Percentiles rank a stretch among this genome's conserved stretches.
These are phyloP conservation scores for Notholithocarpus densiflorus DNA, from an alignment of 306 rosid genomes.

Conservation along the genomic window DNA sequence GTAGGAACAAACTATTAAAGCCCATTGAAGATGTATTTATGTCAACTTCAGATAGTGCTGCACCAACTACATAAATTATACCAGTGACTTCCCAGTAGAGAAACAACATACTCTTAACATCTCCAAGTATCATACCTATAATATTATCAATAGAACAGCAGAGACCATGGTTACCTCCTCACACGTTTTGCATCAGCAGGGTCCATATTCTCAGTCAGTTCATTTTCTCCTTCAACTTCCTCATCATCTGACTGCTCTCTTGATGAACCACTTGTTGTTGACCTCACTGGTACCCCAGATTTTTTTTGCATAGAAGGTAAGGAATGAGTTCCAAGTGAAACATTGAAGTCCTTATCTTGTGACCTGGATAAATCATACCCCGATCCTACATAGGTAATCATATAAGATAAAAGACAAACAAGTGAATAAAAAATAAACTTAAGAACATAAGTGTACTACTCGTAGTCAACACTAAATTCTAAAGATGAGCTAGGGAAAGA, in stretches of 20 bases:
- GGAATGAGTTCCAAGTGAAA: slow-evolving; percentile 37
- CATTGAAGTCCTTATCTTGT: slow-evolving; percentile 51
- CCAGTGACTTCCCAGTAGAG: not conserved
- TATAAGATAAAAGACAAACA: slow-evolving; percentile 14
- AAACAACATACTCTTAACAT: slow-evolving; percentile 4
- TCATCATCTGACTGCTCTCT: slow-evolving; percentile 80
- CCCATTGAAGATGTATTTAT: not conserved
- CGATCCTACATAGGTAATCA: slow-evolving; percentile 48
- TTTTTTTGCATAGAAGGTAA: slow-evolving; percentile 40
- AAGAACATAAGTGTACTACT: slow-evolving; percentile 6
- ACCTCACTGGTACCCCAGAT: slow-evolving; percentile 35
- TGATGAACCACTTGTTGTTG: slow-evolving; percentile 78
- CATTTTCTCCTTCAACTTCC: slow-evolving; percentile 78
- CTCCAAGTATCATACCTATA: slow-evolving; percentile 10
- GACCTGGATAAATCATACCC: slow-evolving; percentile 55
- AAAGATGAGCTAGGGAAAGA: not conserved
- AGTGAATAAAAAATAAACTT: not conserved
- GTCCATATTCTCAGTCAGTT: slow-evolving; percentile 52
- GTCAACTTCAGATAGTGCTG: not conserved
- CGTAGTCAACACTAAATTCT: not conserved
- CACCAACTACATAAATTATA: slow-evolving; percentile 8
- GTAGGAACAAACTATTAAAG: slow-evolving; percentile 11
- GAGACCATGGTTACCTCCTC: slow-evolving; percentile 65
- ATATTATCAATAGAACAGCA: not conserved
- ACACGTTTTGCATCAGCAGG: slow-evolving; percentile 79